Evolutionary conservation across 192 early-diverging fungal genomes (phyloP).

Genomic region (Backusella parvicylindrica): DNA sequence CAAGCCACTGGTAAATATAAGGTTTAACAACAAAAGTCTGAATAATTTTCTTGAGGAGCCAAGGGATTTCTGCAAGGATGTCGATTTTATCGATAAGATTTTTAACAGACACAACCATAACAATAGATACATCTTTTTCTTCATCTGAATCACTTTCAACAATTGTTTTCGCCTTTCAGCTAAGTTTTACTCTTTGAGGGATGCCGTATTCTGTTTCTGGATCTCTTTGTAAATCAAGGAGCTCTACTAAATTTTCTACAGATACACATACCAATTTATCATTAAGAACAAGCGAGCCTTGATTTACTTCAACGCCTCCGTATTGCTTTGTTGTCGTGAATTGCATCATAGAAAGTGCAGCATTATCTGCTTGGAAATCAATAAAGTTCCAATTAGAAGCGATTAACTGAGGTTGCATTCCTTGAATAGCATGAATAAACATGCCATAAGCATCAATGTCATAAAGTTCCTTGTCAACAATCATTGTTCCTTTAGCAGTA

Average conservation of each 20-base stretch:
- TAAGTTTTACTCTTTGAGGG: slow-evolving; percentile 67
- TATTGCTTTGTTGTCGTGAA: slow-evolving; percentile 72
- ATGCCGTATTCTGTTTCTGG: slow-evolving; percentile 81
- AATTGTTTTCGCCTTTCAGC: slow-evolving; percentile 74
- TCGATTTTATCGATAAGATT: slow-evolving; percentile 81
- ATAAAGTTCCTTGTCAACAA: slow-evolving; percentile 61
- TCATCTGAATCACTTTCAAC: slow-evolving; percentile 54
- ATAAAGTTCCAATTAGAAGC: slow-evolving; percentile 83
- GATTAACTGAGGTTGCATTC: slow-evolving; percentile 79
- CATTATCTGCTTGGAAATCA: slow-evolving; percentile 69
- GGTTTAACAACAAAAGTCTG: slow-evolving; percentile 92
- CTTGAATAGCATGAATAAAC: slow-evolving; percentile 84
- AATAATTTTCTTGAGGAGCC: slow-evolving; percentile 79
- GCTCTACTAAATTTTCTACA: slow-evolving; percentile 68
- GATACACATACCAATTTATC: slow-evolving; percentile 70
- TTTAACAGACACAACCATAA: slow-evolving; percentile 58
- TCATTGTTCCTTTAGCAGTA: slow-evolving; percentile 65
- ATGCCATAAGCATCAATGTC: slow-evolving; percentile 66
- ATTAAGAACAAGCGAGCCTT: slow-evolving; percentile 70
- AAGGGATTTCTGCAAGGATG: slow-evolving; percentile 86
- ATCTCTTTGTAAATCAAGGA: slow-evolving; percentile 61
- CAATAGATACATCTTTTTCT: slow-evolving; percentile 62
- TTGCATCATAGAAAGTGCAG: slow-evolving; percentile 67
- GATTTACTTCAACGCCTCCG: slow-evolving; percentile 63
- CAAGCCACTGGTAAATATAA: slow-evolving; percentile 91